Evolutionary conservation across 371 early-diverging fungal species (phyloP).

Genomic region (Mortierella sp.): DNA sequence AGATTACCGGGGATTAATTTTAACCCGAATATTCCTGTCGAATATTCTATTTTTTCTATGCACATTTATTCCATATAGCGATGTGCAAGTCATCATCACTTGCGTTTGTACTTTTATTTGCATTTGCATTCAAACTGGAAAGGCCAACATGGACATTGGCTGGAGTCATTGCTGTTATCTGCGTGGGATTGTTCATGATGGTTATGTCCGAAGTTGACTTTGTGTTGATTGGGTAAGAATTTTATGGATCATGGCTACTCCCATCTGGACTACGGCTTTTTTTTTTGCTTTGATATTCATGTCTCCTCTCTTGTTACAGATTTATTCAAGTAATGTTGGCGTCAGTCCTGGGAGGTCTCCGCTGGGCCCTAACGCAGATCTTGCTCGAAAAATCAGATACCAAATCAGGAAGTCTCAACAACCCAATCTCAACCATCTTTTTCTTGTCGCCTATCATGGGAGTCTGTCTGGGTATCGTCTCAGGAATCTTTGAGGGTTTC

Average conservation of each 20-base stretch:
- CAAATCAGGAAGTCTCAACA: conserved; percentile 65
- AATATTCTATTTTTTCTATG: background rate
- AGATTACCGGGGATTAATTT: background rate
- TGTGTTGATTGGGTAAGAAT: conserved; percentile 67
- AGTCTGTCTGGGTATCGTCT: conserved; percentile 70
- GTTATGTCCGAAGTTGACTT: conserved; percentile 87
- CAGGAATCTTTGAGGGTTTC: conserved; percentile 74
- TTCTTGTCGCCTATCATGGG: conserved; percentile 83
- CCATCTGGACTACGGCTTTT: background rate
- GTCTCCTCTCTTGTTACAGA: conserved; percentile 36
- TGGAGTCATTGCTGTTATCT: conserved; percentile 81
- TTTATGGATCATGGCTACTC: background rate
- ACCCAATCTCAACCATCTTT: conserved; percentile 82
- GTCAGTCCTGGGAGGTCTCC: conserved; percentile 72
- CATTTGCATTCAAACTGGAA: conserved; percentile 89
- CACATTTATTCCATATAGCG: conserved; percentile 58
- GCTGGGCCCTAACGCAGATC: conserved; percentile 79
- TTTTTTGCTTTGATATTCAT: background rate
- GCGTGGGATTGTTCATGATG: conserved; percentile 87
- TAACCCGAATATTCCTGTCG: background rate
- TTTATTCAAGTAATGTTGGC: conserved; percentile 71
- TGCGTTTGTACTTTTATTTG: conserved; percentile 90
- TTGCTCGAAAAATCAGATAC: conserved; percentile 59
- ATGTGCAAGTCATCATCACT: conserved; percentile 94
- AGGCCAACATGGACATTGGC: conserved; percentile 75